Base-by-base conservation (phyloP, 129 eudicot genomes). In the Flaveria brownii region DNA sequence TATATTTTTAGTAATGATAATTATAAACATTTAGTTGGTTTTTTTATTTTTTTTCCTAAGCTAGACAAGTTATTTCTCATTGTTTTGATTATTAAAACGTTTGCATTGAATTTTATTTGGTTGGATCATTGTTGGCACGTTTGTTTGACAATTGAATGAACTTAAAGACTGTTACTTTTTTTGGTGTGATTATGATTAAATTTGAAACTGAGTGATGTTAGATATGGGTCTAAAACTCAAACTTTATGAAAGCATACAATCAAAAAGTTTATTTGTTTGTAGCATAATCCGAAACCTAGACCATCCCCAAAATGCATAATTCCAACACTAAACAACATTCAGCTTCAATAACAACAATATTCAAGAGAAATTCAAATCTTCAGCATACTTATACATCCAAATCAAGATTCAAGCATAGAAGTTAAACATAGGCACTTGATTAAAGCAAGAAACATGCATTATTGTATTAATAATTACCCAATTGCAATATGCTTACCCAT, bases 271-370 rank as follows among this genome's bases (percentile, higher is more conserved):
- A 18, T 25, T 69, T 54, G 28, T 26, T 25, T 26, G 69, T 10
- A 56, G 9, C 6, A 25, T 0, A 70, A 52, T 20, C 22, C 41
- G 57, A 78, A 59, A 49, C 76, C 61, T 73, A 73, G 12, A 26
- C 30, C 20, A 52, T 65, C 78, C 79, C 69, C n/a, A 80, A 80
- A 65, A 68, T 72, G 74, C 2, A 72, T 2, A 66, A 26, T 54
- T 43, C 51, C 23, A 16, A 49, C 72, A 78, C 52, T 54, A 47
- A 49, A 61, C 77, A 9, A 70, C n/a, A n/a, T n/a, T n/a, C n/a
- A n/a, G n/a, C n/a, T n/a, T 71, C 72, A 9, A 64, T 30, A 12
- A 47, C 23, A 51, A 33, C 60, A 64, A 57, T 66, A 73, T 33
- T 22, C 13, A 60, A 30, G 28, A 68, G 17, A 78, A 30, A 17